A percentile compares a stretch with the other conserved stretches of the same genome.
Evolutionary conservation across 225 moss, liverwort and hornwort species (phyloP).

Genomic region (Sphagnum contortum): DNA sequence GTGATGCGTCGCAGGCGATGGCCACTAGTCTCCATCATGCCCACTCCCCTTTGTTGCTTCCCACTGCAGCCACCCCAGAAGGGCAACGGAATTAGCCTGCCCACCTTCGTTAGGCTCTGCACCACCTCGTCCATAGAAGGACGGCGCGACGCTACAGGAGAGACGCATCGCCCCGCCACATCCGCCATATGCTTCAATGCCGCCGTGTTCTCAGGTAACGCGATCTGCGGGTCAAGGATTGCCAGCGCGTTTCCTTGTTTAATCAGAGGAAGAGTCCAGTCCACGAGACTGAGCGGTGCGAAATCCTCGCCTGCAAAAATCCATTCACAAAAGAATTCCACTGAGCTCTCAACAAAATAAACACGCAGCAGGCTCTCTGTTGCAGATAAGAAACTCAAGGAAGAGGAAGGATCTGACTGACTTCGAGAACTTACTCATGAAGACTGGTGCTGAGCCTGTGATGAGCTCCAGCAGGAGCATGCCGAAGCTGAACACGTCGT

Average conservation of each 20-base stretch:
- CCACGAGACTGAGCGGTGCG: slow-evolving; percentile 30
- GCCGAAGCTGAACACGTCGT: slow-evolving; percentile 43
- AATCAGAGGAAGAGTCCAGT: slow-evolving; percentile 44
- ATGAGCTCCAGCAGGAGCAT: slow-evolving; percentile 30
- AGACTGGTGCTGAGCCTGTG: slow-evolving; percentile 23
- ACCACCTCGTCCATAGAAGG: slow-evolving; percentile 31
- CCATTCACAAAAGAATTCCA: too few species aligned
- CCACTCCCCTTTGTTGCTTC: too few species aligned
- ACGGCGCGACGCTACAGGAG: slow-evolving; percentile 14
- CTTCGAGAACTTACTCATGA: slow-evolving; percentile 1
- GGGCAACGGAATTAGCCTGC: slow-evolving; percentile 17
- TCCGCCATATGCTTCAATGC: slow-evolving; percentile 15
- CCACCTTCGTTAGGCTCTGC: slow-evolving; percentile 18
- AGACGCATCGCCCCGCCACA: slow-evolving; percentile 30
- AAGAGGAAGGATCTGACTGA: too few species aligned
- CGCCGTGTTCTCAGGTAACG: slow-evolving; percentile 9
- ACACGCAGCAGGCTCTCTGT: too few species aligned
- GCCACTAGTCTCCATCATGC: too few species aligned
- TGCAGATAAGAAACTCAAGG: too few species aligned
- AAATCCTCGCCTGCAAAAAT: slow-evolving; percentile 3
- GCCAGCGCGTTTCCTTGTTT: slow-evolving; percentile 28
- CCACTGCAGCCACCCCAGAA: slow-evolving; percentile 16
- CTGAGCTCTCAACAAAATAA: too few species aligned
- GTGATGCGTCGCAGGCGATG: too few species aligned
- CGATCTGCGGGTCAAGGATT: slow-evolving; percentile 18